Evolutionary conservation across 2,329 filamentous ascomycete genomes (phyloP).

Genomic region (Exophiala sp.): DNA sequence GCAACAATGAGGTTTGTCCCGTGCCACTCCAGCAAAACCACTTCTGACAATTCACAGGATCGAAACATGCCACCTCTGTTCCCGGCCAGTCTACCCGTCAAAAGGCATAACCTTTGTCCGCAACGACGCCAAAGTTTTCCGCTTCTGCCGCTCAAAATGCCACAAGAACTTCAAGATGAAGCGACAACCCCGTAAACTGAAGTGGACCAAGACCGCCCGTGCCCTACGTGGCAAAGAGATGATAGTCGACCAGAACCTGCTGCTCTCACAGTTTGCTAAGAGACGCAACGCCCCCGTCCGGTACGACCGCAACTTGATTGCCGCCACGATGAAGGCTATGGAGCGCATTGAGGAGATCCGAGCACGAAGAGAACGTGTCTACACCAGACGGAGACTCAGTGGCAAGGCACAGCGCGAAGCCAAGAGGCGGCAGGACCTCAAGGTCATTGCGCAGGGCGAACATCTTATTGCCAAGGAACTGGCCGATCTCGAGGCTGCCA

Average conservation of each 20-base stretch:
- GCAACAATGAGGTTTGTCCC: slow-evolving; percentile 11
- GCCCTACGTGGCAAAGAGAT: slow-evolving; percentile 79
- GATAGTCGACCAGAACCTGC: slow-evolving; percentile 88
- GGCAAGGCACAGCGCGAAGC: slow-evolving; percentile 72
- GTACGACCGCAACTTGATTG: slow-evolving; percentile 90
- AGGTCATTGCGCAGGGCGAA: slow-evolving; percentile 86
- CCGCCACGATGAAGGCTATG: slow-evolving; percentile 89
- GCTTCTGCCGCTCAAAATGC: slow-evolving; percentile 66
- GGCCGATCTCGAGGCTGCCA: slow-evolving; percentile 55
- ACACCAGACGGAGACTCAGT: slow-evolving; percentile 91
- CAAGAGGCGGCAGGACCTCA: slow-evolving; percentile 74
- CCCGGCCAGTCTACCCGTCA: slow-evolving; percentile 62
- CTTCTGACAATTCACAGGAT: too few species aligned
- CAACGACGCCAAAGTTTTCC: slow-evolving; percentile 63
- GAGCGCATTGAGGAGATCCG: slow-evolving; percentile 83
- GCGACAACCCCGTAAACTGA: slow-evolving; percentile 93
- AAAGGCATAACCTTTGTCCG: slow-evolving; percentile 66
- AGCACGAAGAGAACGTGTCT: slow-evolving; percentile 75
- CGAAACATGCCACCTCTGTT: slow-evolving; percentile 70
- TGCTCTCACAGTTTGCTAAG: slow-evolving; percentile 69
- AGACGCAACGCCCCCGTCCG: slow-evolving; percentile 91
- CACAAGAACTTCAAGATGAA: slow-evolving; percentile 93
- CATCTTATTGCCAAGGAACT: slow-evolving; percentile 78
- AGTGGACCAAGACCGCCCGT: slow-evolving; percentile 94
- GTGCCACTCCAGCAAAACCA: background rate